phyloP scores from a whole-genome alignment of 2,329 filamentous ascomycete species.

The Paracorniculantispora psalliotae region DNA sequence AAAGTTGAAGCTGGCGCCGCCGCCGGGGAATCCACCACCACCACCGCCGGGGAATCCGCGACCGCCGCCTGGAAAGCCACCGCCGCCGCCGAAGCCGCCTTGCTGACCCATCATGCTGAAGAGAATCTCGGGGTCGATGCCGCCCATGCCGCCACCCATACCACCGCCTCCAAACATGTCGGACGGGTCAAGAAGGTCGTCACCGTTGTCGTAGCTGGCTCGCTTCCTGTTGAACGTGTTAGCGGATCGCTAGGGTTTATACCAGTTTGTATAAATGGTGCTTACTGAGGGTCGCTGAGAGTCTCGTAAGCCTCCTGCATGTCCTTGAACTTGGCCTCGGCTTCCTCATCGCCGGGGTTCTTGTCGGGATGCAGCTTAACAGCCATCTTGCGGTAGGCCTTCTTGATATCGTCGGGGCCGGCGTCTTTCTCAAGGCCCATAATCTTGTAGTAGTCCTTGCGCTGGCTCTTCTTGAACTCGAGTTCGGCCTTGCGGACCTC shows the following conservation, averaged over 20 bases:
- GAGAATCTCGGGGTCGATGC: constrained; percentile 71
- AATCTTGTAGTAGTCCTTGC: constrained; percentile 99
- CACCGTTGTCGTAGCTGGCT: constrained; percentile 84
- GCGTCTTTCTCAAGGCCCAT: constrained; percentile 83
- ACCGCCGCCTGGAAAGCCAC: constrained; percentile 46
- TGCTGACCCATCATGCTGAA: constrained; percentile 79
- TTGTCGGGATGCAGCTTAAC: constrained; percentile 96
- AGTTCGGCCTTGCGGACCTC: constrained; percentile 88
- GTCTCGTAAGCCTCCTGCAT: constrained; percentile 96
- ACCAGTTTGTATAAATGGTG: constrained; percentile 23
- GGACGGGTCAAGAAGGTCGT: constrained; percentile 80
- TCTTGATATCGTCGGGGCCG: constrained; percentile 82
- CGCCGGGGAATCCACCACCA: constrained; percentile 44
- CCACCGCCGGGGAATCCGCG: constrained; percentile 43
- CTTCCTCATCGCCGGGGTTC: constrained; percentile 80
- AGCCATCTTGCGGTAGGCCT: constrained; percentile 91
- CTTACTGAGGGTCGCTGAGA: constrained; percentile 86
- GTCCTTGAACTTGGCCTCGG: constrained; percentile 94
- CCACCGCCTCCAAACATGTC: constrained; percentile 78
- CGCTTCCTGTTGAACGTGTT: constrained; percentile 61
- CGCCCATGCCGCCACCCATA: constrained; percentile 61
- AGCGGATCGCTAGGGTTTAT: constrained; percentile 23
- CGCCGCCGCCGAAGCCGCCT: constrained; percentile 50
- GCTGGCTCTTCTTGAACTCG: constrained; percentile 93
- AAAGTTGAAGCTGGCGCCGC: constrained; percentile 45